These are phyloP conservation scores for Russula brevipes DNA, from an alignment of 768 basidiomycete genomes.

Conservation along the genomic window DNA sequence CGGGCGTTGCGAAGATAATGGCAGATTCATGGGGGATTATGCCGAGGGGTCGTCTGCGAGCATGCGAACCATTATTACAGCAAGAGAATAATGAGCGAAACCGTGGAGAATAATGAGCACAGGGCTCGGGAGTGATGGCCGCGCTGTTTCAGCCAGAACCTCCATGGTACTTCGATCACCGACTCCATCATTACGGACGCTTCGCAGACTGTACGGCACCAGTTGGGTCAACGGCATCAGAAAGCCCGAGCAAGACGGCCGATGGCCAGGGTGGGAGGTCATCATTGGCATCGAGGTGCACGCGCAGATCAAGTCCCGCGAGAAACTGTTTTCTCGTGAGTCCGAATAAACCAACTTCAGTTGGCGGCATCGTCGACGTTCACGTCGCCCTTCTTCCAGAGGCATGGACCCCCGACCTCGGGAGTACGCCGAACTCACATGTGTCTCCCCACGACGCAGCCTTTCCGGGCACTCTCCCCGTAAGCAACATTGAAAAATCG, in stretches of 20 bases:
- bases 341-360: slow-evolving; percentile 2
- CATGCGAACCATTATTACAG: not conserved
- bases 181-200: slow-evolving; percentile 16
- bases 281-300: slow-evolving; percentile 95
- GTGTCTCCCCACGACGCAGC: slow-evolving; percentile 82
- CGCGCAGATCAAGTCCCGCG: slow-evolving; percentile 82
- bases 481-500: slow-evolving; percentile 36
- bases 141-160: slow-evolving; percentile 2
- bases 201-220: slow-evolving; percentile 9
- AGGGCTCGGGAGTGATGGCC: not conserved
- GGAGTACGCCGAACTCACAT: slow-evolving; percentile 62
- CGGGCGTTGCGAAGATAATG: not conserved
- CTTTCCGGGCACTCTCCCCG: slow-evolving; percentile 89
- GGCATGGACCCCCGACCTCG: slow-evolving; percentile 38
- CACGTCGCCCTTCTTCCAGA: slow-evolving; percentile 30
- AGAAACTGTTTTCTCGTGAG: slow-evolving; percentile 83
- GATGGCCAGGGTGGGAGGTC: slow-evolving; percentile 87
- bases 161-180: slow-evolving; percentile 22
- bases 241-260: slow-evolving; percentile 24
- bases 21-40: slow-evolving; percentile 10
- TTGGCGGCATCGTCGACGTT: not conserved
- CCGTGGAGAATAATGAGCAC: not conserved
- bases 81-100: not conserved
- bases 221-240: slow-evolving; percentile 6
- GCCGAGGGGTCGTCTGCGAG: slow-evolving; percentile 3